Evolutionary conservation across 2,329 filamentous ascomycete genomes (phyloP).

Genomic region (Clarireedia monteithiana): DNA sequence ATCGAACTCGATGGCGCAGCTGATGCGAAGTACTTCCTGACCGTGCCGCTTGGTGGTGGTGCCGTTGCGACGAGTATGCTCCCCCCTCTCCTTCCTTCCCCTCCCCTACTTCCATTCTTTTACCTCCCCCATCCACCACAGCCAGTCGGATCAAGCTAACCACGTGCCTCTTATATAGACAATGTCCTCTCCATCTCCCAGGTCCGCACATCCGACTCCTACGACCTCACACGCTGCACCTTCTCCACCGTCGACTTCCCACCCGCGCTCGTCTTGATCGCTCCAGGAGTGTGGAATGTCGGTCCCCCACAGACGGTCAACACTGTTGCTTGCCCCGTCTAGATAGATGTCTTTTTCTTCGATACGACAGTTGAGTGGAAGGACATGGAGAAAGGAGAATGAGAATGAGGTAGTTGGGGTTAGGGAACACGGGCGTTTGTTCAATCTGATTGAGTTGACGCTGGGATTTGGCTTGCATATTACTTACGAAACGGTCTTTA

Average conservation of each 20-base stretch:
- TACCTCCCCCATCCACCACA: too few relatives aligned
- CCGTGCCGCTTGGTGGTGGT: conserved; percentile 19
- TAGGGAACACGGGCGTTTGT: not conserved
- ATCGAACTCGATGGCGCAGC: conserved; percentile 23
- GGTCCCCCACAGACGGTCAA: conserved; percentile 23
- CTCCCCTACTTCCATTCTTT: not conserved
- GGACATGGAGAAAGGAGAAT: not conserved
- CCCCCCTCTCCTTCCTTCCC: not conserved
- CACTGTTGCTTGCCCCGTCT: conserved; percentile 14
- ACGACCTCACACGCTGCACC: conserved; percentile 13
- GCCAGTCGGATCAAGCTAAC: too few relatives aligned
- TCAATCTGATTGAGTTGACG: too few relatives aligned
- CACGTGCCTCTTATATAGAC: not conserved
- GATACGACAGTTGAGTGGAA: not conserved
- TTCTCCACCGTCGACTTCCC: conserved; percentile 16
- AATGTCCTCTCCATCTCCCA: conserved; percentile 23
- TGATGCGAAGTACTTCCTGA: conserved; percentile 19
- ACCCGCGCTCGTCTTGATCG: conserved; percentile 13
- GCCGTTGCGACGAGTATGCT: conserved; percentile 16
- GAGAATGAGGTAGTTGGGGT: not conserved
- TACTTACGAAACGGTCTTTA: not conserved
- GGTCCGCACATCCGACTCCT: conserved; percentile 13
- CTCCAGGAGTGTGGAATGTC: conserved; percentile 17
- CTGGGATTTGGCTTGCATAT: not conserved
- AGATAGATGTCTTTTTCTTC: not conserved